Conservation (phyloP, 495 filamentous ascomycete species). For the Alectoria sarmentosa region DNA sequence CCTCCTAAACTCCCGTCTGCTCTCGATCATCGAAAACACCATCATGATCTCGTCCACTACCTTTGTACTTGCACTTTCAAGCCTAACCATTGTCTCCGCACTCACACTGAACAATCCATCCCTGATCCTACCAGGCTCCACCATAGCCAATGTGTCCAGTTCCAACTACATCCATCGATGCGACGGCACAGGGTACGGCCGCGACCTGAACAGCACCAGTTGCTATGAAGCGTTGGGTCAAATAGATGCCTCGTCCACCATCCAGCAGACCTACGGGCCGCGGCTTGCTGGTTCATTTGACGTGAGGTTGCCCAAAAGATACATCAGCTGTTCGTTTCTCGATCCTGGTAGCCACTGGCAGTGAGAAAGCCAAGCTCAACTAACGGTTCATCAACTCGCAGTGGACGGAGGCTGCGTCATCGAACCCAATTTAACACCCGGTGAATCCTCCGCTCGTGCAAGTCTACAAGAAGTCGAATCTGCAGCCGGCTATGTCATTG, state of each 20-base stretch:
- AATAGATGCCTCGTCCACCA: background rate
- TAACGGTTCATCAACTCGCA: background rate
- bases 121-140: background rate
- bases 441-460: background rate
- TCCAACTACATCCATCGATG: background rate
- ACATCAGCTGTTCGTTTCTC: background rate
- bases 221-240: background rate
- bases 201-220: background rate
- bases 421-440: background rate
- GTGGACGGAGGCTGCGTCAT: background rate
- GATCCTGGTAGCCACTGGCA: background rate
- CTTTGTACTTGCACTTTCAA: background rate
- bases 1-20: too few relatives aligned
- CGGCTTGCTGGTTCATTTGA: background rate
- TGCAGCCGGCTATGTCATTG: background rate
- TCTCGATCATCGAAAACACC: too few relatives aligned
- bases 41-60: background rate
- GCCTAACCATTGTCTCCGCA: background rate
- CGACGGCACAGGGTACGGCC: background rate
- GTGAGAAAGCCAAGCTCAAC: background rate
- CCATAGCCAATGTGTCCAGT: background rate
- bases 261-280: background rate
- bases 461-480: background rate
- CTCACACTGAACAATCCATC: background rate
- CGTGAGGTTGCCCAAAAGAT: slow-evolving; percentile 1